These are phyloP conservation scores for Hirschfeldia incana DNA, from an alignment of 345 rosid species.

Conservation along the genomic window DNA sequence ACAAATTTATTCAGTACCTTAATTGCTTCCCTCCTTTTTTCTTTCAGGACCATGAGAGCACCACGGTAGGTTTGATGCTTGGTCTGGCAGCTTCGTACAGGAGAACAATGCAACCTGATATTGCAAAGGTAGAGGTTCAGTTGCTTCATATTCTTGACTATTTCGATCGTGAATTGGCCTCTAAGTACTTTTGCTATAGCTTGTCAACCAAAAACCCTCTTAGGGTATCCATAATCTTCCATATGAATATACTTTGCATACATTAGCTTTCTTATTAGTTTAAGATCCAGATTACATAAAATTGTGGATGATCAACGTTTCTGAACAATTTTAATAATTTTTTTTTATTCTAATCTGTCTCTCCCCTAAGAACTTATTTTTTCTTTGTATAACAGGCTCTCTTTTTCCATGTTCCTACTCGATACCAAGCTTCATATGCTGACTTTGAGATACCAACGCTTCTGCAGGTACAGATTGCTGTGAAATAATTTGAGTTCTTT, in stretches of 20 bases:
- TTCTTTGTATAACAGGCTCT: slow-evolving; percentile 61
- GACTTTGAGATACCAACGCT: slow-evolving; percentile 91
- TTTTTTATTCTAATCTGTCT: background rate
- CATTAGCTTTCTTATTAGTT: slow-evolving; percentile 8
- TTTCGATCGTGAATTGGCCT: slow-evolving; percentile 24
- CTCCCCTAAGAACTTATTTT: slow-evolving; percentile 26
- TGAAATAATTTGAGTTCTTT: slow-evolving; percentile 1
- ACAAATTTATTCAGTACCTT: background rate
- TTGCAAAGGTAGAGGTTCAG: slow-evolving; percentile 65
- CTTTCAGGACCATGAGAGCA: slow-evolving; percentile 86
- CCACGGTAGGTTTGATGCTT: slow-evolving; percentile 90
- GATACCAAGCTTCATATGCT: slow-evolving; percentile 74
- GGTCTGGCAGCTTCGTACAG: slow-evolving; percentile 95
- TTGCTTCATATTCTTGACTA: slow-evolving; percentile 19
- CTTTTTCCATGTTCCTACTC: slow-evolving; percentile 85
- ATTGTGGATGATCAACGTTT: slow-evolving; percentile 22
- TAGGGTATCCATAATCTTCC: slow-evolving; percentile 8
- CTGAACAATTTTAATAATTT: background rate
- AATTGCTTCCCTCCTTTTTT: slow-evolving; percentile 16
- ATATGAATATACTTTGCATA: background rate
- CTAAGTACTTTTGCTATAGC: background rate
- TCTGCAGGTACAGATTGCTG: slow-evolving; percentile 65
- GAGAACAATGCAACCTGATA: slow-evolving; percentile 91
- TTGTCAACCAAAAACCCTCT: slow-evolving; percentile 17
- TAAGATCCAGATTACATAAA: slow-evolving; percentile 12